Evolutionary conservation across 2,329 filamentous ascomycete species (phyloP), one percentile per base, ranked within the genome.

Genomic region (Penicillium sp.): DNA sequence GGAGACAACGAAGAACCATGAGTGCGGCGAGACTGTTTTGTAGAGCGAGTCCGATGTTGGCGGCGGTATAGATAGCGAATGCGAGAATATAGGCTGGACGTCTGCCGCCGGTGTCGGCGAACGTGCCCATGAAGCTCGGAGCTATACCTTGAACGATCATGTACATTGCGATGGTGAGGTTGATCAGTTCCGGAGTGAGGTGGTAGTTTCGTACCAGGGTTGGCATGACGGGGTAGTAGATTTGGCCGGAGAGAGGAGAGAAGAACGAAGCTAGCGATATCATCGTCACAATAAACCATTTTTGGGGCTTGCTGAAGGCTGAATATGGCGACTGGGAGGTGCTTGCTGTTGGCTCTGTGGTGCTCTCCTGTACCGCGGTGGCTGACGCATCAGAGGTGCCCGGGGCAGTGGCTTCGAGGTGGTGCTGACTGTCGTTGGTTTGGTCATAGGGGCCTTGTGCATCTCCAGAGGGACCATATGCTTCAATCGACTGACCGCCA

Each of bases 211-310:
- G 25, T 6, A 58, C 56, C 27, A 65, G 50, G 3, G 55, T 58
- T 18, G 52, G 53, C 47, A 65, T 58, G 16, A 60, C 58, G 1
- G 63, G 63, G 49, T 61, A 65, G 40, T 65, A 65, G 22, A 65
- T 65, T 45, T 71, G 69, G 5, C 68, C 65, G 1, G 68, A 68
- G 0, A 75, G 58, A 2, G 70, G 72, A 3, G 69, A 71, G 56
- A 75, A 74, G 49, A 75, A 69, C 4, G 68, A 70, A 9, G 67
- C 71, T 42, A 71, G 62, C 2, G 66, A 61, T 12, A 70, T 66
- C 64, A 73, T 69, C 40, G 61, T 51, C 25, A 72, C 60, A 11
- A 73, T 71, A 50, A 69, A 65, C 38, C 59, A 53, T 50, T 69
- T 72, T 44, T 72, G 57, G 27, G 54, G 35, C 19, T 50, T 56